Evolutionary conservation across 192 early-diverging fungal genomes (phyloP), one percentile per base, ranked within the genome.

Genomic region (Pilobolus umbonatus): DNA sequence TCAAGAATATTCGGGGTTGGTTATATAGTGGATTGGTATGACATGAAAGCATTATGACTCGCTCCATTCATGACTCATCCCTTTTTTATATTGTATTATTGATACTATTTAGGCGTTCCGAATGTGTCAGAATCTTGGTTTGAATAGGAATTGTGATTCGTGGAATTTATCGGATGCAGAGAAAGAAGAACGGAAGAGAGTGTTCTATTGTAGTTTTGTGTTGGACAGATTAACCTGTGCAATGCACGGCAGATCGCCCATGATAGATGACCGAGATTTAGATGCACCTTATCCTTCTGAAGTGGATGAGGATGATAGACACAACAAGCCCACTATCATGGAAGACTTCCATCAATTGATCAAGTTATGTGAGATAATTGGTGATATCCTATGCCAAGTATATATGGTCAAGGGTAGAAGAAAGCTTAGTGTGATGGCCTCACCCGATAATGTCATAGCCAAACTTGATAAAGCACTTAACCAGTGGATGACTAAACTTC

Each of bases 91-190:
- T 47, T 47, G 14, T 17, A 25, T 14, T 25, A 11, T 54, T 24
- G 19, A 3, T 47, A 6, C 25, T 25, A 42, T 25, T 40, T 47
- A 72, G 71, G 89, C 89, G 31, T 80, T 83, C n/a, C 69, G 86
- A 45, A 85, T 88, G 72, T 86, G 86, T 7, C 86, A 87, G 62
- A 88, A 91, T 63, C 48, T 91, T 29, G 89, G 89, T 9, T 77
- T 91, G 47, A 83, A 91, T 52, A 75, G 89, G 31, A 83, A 87
- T 65, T 78, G 75, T 15, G 61, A 73, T 14, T 69, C 72, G 25
- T 84, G 82, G 80, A 67, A 75, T 44, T n/a, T 80, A 22, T 64
- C 73, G 35, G 70, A 57, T 11, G 58, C 74, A 5, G 86, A 89
- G 44, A 68, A 70, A 8, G 85, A 88, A 64, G 71, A 82, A 28